phyloP scores from a whole-genome alignment of 768 basidiomycete genomes.

The Mycena indigotica region DNA sequence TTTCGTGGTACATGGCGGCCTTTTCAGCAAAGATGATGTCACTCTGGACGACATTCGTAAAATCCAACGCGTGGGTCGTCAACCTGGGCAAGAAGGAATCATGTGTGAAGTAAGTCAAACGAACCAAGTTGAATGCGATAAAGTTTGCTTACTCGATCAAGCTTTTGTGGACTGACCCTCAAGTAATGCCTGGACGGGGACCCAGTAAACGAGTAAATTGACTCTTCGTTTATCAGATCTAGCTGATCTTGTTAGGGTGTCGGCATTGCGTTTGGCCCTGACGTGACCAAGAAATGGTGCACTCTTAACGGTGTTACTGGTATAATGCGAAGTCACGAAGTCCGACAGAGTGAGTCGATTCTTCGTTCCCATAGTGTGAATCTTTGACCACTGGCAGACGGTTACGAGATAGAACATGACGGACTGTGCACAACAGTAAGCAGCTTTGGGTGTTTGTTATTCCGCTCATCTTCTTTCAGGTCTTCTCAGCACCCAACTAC shows the following conservation, averaged over 20 bases:
- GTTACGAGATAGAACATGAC: constrained; percentile 93
- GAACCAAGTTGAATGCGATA: background rate
- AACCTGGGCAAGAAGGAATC: constrained; percentile 92
- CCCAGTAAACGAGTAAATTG: constrained; percentile 88
- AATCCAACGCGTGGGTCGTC: constrained; percentile 82
- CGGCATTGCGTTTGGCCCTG: constrained; percentile 94
- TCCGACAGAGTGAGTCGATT: constrained; percentile 70
- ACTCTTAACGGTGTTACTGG: constrained; percentile 83
- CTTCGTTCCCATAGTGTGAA: constrained; percentile 6
- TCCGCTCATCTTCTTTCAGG: constrained; percentile 43
- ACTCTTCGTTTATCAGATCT: constrained; percentile 4
- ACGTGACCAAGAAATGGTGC: constrained; percentile 90
- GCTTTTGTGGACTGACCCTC: constrained; percentile 97
- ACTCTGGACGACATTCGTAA: constrained; percentile 91
- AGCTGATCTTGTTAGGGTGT: constrained; percentile 65
- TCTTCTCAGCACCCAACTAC: constrained; percentile 95
- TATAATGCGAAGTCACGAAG: constrained; percentile 94
- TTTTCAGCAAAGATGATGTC: constrained; percentile 95
- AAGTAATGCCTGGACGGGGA: constrained; percentile 83
- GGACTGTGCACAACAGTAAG: constrained; percentile 89
- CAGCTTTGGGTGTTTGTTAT: constrained; percentile 26
- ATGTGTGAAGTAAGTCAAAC: constrained; percentile 70
- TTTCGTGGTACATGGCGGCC: constrained; percentile 94
- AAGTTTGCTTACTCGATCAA: constrained; percentile 33
- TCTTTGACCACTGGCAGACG: constrained; percentile 51